Evolutionary conservation across 2,329 filamentous ascomycete genomes (phyloP).

Genomic region (Alternaria panax): DNA sequence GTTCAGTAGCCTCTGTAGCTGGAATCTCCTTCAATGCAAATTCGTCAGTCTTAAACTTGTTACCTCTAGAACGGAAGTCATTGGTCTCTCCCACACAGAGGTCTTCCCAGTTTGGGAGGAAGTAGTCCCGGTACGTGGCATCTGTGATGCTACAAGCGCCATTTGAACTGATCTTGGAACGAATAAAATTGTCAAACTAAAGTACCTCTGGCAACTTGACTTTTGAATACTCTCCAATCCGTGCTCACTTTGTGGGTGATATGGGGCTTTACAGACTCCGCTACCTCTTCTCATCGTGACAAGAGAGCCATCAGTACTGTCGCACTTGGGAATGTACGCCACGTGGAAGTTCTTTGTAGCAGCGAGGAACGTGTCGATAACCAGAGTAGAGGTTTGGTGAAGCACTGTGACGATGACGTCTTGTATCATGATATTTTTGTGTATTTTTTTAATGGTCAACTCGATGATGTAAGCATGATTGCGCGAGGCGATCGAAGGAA

Average conservation of each 20-base stretch:
- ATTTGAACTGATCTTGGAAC: not conserved
- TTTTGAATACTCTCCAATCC: not conserved
- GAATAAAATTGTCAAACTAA: slow-evolving; percentile 10
- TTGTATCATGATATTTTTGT: not conserved
- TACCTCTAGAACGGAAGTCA: not conserved
- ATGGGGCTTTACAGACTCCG: not conserved
- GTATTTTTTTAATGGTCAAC: not conserved
- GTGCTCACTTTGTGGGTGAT: no score
- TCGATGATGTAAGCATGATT: slow-evolving; percentile 16
- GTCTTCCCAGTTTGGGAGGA: not conserved
- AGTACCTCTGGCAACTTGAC: not conserved
- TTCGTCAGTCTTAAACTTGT: not conserved
- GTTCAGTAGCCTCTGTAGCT: not conserved
- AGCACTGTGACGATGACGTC: not conserved
- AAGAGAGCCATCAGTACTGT: not conserved
- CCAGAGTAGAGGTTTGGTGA: not conserved
- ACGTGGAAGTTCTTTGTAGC: not conserved
- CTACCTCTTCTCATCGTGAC: not conserved
- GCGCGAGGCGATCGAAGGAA: slow-evolving; percentile 1
- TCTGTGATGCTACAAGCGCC: slow-evolving; percentile 5
- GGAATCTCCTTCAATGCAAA: not conserved
- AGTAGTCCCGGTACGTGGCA: slow-evolving; percentile 4
- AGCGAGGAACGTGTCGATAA: not conserved
- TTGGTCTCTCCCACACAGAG: not conserved
- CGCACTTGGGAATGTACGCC: not conserved